Evolutionary conservation across 2,329 filamentous ascomycete genomes (phyloP), one percentile per base, ranked within the genome.

Genomic region (Neocatenulostroma microsporum): DNA sequence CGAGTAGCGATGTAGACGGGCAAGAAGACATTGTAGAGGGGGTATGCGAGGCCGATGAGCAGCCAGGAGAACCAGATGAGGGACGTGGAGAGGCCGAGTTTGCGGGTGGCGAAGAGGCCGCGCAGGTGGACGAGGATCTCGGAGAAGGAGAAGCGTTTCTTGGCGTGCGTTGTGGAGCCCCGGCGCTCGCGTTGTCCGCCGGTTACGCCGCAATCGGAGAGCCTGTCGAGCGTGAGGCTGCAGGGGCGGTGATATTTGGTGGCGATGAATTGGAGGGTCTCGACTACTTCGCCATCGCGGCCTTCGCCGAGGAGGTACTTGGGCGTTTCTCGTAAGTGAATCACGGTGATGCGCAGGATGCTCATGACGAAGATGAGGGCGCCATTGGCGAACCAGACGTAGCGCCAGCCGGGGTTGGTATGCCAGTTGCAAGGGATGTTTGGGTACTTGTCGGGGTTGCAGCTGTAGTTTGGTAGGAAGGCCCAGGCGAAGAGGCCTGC

Each of bases 21-120:
- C 2, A 86, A 62, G 56, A 86, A 87, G 36, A 84, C 80, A 46
- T 83, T 82, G 58, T 82, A 87, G 0, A 87, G 65, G 0, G 82
- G 82, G 48, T 85, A 86, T 0, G 78, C 80, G 0, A 86, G 68
- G 5, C 82, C 81, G 33, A 49, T 49, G 2, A 41, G 30, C 9
- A 44, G 30, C 82, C 82, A 86, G 0, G 74, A 79, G 5, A 81
- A 53, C 74, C 78, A 83, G 44, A 85, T 76, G 40, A 85, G 60
- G 0, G 62, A 44, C 0, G 80, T 86, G 0, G 74, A 80, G 2
- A 78, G 53, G 1, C 63, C 73, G 37, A 84, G 73, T 39, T 67
- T 70, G 35, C 57, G 70, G 1, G 78, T 82, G 0, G 64, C 61
- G 49, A 81, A 86, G 2, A 87, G 69, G 3, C 80, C 81, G 12